Conservation (phyloP, 306 rosid genomes). For the Vigna mungo region DNA sequence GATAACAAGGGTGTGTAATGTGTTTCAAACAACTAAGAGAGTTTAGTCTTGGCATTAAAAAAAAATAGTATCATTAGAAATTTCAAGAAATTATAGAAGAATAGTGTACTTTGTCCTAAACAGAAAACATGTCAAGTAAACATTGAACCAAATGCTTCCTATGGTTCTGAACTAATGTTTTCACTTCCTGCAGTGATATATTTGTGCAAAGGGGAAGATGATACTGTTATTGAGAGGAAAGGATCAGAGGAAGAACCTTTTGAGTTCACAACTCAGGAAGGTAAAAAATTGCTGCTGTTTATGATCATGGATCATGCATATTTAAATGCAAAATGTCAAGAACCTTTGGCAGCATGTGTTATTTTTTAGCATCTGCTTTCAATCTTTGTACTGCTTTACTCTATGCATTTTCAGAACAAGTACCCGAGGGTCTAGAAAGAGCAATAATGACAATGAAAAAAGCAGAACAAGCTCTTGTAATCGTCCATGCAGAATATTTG, state of each 20-base stretch:
- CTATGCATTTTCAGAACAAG: conserved; percentile 55
- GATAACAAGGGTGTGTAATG: not conserved
- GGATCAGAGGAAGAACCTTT: conserved; percentile 67
- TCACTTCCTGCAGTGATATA: conserved; percentile 54
- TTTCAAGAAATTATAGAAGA: not conserved
- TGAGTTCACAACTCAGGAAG: conserved; percentile 64
- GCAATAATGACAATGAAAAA: conserved; percentile 76
- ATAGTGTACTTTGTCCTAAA: not conserved
- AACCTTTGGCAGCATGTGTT: not conserved
- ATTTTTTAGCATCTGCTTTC: not conserved
- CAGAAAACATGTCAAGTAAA: not conserved
- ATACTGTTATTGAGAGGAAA: conserved; percentile 55
- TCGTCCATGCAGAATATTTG: conserved; percentile 51
- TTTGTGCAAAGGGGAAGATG: conserved; percentile 60
- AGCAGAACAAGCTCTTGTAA: conserved; percentile 63
- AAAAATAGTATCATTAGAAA: not conserved
- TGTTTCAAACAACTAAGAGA: not conserved
- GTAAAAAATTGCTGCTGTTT: conserved; percentile 39
- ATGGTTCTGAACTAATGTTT: not conserved
- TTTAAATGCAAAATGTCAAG: not conserved
- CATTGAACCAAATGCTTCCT: not conserved
- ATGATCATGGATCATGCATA: conserved; percentile 17
- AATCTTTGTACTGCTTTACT: conserved; percentile 13
- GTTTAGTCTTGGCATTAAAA: not conserved
- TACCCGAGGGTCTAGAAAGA: conserved; percentile 62